A percentile compares a stretch with the other conserved stretches of the same genome.
These are phyloP conservation scores for Quercus phellos DNA, from an alignment of 331 rosid species.

Conservation along the genomic window DNA sequence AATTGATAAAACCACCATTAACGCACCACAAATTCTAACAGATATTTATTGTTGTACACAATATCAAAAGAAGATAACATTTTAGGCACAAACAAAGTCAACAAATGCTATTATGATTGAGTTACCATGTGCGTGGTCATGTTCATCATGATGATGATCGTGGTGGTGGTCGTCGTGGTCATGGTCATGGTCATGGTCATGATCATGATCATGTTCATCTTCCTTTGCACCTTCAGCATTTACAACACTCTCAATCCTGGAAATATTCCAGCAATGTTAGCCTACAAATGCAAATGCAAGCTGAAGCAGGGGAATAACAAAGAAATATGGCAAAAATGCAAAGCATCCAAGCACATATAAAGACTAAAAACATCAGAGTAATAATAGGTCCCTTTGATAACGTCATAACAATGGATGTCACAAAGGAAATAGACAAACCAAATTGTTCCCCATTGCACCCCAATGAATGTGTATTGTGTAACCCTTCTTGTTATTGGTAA, in stretches of 20 bases:
- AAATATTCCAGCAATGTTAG: conserved; percentile 22
- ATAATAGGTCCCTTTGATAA: not conserved
- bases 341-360: conserved; percentile 1
- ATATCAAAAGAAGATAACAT: not conserved
- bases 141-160: conserved; percentile 39
- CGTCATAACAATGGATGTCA: too few species aligned
- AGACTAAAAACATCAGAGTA: not conserved
- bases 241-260: conserved; percentile 84
- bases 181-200: conserved; percentile 27
- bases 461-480: too few species aligned
- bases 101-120: not conserved
- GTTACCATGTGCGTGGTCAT: conserved; percentile 77
- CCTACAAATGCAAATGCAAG: not conserved
- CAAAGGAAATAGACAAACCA: too few species aligned
- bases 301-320: conserved; percentile 5
- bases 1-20: not conserved
- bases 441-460: too few species aligned
- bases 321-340: not conserved
- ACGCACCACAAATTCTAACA: not conserved
- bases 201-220: conserved; percentile 44
- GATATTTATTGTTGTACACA: not conserved
- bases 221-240: conserved; percentile 55
- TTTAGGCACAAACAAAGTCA: not conserved
- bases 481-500: too few species aligned
- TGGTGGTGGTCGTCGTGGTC: conserved; percentile 23